Evolutionary conservation across 192 early-diverging fungal species (phyloP), one percentile per base, ranked within the genome.

Genomic region (Glomus cerebriforme): DNA sequence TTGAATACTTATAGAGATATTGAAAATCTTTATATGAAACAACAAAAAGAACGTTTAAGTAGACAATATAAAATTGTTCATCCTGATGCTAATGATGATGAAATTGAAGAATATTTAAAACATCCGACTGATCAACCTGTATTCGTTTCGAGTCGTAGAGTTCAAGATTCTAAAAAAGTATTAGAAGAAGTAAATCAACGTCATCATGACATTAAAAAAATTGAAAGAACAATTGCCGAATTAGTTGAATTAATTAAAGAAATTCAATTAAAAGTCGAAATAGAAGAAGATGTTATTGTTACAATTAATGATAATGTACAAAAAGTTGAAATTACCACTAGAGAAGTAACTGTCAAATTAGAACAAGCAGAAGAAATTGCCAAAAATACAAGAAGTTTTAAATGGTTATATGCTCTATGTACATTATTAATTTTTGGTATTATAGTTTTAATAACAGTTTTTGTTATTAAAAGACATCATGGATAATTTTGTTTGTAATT

Each of bases 151-250:
- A 90, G 93, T 63, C 86, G 93, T 77, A 83, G 89, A 81, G 87
- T 89, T 31, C 84, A 84, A 4, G 92, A 95, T 76, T 93, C 93
- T 22, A 85, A 85, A 37, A 82, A 85, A n/a, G 95, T 92, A 3
- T 79, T 96, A 22, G 82, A 87, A 31, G 94, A 96, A 82, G 95
- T 96, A 32, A 92, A 96, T 81, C 87, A 90, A 79, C 86, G 93
- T 37, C 95, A 96, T 79, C 83, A 90, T 74, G 95, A 96, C 77
- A 94, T 96, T 73, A 87, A 93, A 75, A 86, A 92, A 83, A 96
- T 96, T 78, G 95, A 96, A 85, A 90, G 87, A 78, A 93, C 91
- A 8, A 95, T 96, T 80, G 68, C 93, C 62, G 95, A 96, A 89
- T 82, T 96, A 43, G 92, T 94, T 82, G 91, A 92, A 86, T 84